These are phyloP conservation scores for Lophiostoma macrostomum DNA, from an alignment of 495 filamentous ascomycete species.

Conservation along the genomic window DNA sequence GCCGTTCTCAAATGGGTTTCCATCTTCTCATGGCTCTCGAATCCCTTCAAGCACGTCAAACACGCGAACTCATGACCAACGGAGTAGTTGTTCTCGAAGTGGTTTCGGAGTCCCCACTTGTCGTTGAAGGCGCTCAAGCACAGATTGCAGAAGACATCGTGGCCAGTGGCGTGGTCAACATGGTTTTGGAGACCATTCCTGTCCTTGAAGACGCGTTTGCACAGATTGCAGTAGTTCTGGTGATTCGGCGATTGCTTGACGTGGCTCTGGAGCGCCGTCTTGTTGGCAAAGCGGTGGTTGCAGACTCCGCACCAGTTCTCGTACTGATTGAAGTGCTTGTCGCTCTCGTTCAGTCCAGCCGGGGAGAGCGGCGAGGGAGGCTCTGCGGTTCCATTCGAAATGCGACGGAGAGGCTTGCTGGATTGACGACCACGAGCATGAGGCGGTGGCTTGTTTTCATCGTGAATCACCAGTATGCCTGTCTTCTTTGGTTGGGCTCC, in stretches of 20 bases:
- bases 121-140: slow-evolving; percentile 22
- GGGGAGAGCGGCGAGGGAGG: too few species aligned
- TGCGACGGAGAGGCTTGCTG: too few species aligned
- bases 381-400: too few species aligned
- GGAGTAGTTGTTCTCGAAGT: slow-evolving; percentile 16
- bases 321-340: not conserved
- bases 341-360: too few species aligned
- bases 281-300: not conserved
- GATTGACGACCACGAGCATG: too few species aligned
- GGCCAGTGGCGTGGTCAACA: slow-evolving; percentile 13
- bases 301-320: slow-evolving; percentile 23
- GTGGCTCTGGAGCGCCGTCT: slow-evolving; percentile 4
- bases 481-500: too few species aligned
- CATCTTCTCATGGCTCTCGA: slow-evolving; percentile 3
- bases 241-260: slow-evolving; percentile 8
- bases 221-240: slow-evolving; percentile 29
- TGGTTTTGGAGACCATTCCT: slow-evolving; percentile 25
- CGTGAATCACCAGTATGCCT: too few species aligned
- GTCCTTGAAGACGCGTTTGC: slow-evolving; percentile 22
- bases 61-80: slow-evolving; percentile 14
- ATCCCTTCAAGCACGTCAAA: slow-evolving; percentile 8
- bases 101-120: slow-evolving; percentile 11
- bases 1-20: slow-evolving; percentile 1
- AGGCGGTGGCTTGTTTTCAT: too few species aligned
- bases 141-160: slow-evolving; percentile 22